Conservation (phyloP, 345 rosid genomes). For the Turritis glabra region DNA sequence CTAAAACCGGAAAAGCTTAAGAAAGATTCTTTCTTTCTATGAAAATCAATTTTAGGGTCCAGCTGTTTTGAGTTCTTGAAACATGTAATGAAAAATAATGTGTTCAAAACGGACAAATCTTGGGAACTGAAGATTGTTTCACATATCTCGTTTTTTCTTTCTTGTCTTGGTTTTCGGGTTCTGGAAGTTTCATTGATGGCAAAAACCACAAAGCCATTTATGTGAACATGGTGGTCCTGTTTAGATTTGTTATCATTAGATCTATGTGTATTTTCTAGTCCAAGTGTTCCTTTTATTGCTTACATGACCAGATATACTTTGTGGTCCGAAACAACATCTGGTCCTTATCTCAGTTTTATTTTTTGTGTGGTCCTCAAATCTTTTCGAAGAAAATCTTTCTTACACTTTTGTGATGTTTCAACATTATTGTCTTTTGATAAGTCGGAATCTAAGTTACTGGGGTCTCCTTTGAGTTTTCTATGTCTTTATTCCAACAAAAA, state of each 20-base stretch:
- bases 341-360: constrained; percentile 18
- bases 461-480: constrained; percentile 26
- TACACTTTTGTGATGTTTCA: constrained; percentile 35
- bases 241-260: constrained; percentile 36
- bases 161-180: constrained; percentile 37
- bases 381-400: constrained; percentile 32
- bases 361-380: constrained; percentile 38
- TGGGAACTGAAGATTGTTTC: constrained; percentile 35
- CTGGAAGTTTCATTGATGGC: constrained; percentile 38
- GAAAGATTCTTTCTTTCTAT: neutral
- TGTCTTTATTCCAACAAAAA: constrained; percentile 12
- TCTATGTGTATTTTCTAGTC: constrained; percentile 28
- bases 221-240: constrained; percentile 41
- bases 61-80: constrained; percentile 33
- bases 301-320: constrained; percentile 42
- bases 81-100: constrained; percentile 27
- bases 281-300: constrained; percentile 40
- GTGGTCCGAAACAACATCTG: constrained; percentile 36
- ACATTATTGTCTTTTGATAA: constrained; percentile 34
- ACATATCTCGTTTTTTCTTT: constrained; percentile 17
- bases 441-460: constrained; percentile 26
- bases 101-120: constrained; percentile 33
- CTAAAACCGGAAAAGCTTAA: neutral
- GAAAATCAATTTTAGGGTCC: constrained; percentile 18
- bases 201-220: constrained; percentile 41